Base-by-base conservation (phyloP, 1,284 basidiomycete species). In the Malassezia psittaci region DNA sequence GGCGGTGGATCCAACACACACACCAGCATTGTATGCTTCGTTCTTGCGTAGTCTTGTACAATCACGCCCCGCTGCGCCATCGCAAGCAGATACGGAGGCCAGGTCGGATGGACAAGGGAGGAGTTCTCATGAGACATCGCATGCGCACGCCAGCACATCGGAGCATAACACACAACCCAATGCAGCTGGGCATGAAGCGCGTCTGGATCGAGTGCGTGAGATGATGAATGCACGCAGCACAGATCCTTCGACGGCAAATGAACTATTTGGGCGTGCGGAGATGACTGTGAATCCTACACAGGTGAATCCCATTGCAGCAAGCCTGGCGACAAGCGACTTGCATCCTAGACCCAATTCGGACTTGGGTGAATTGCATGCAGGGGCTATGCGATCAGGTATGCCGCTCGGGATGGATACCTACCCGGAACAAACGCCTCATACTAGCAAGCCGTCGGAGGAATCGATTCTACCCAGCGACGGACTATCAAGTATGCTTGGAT, bases 1-100 rank as follows among this genome's bases (percentile, higher is more conserved):
- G 2, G 64, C 72, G 9, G 69, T 72, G 19, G 66, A 69, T 51
- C 59, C 63, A 46, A 68, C 65, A 45, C 72, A 74, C 39, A 73
- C 67, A 5, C 66, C 72, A 8, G 61, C 61, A 2, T 56, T 73
- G 37, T 72, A 74, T 38, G 64, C 66, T 0, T 54, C 63, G 5
- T 74, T 74, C 60, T 53, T 74, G 13, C 55, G 65, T 37, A 58
- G 63, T 15, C 59, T 72, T 16, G 47, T 74, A 37, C 68, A 73
- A 44, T 57, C 68, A 13, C 48, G 68, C 16, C 63, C 53, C 41
- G 70, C 66, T 12, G 60, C 62, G 16, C 15, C 15, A 13, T 9
- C 41, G 16, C 41, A 32, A 7, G 21, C 9, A 9, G 62, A 35
- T 16, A 36, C 35, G 12, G 4, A 29, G 24, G 7, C 24, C 24